Conservation (phyloP, 169 alveolate genomes). For the Cyclospora cayetanensis region DNA sequence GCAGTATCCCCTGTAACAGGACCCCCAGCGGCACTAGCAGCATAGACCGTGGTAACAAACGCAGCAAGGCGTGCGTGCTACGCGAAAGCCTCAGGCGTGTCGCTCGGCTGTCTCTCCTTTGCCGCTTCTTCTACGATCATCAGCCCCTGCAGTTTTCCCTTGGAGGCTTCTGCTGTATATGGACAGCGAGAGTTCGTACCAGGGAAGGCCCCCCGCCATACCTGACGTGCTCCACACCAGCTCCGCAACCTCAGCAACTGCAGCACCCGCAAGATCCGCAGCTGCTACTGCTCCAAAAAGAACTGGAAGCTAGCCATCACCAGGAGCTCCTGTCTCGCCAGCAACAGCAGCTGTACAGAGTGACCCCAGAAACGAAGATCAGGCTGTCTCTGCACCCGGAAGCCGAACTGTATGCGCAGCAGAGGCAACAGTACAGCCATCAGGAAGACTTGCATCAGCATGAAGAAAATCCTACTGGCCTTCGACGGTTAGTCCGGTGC, state of each 20-base stretch:
- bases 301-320: too few relatives aligned
- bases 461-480: too few relatives aligned
- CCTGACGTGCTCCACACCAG: too few relatives aligned
- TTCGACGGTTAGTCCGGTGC: too few relatives aligned
- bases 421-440: background rate
- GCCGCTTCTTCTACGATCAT: background rate
- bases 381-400: slow-evolving; percentile 16
- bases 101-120: slow-evolving; percentile 7
- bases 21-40: slow-evolving; percentile 11
- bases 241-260: too few relatives aligned
- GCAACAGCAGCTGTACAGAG: slow-evolving; percentile 9
- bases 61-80: background rate
- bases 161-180: background rate
- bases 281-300: too few relatives aligned
- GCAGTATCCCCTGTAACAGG: background rate
- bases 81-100: background rate
- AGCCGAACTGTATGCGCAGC: background rate
- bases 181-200: background rate
- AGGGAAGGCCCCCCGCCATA: too few relatives aligned
- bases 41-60: background rate
- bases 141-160: background rate
- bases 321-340: too few relatives aligned
- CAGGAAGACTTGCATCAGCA: background rate
- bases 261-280: too few relatives aligned
- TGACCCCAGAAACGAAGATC: background rate